These are phyloP conservation scores for Cicer pinnatifidum DNA, from an alignment of 306 rosid genomes.

Conservation along the genomic window DNA sequence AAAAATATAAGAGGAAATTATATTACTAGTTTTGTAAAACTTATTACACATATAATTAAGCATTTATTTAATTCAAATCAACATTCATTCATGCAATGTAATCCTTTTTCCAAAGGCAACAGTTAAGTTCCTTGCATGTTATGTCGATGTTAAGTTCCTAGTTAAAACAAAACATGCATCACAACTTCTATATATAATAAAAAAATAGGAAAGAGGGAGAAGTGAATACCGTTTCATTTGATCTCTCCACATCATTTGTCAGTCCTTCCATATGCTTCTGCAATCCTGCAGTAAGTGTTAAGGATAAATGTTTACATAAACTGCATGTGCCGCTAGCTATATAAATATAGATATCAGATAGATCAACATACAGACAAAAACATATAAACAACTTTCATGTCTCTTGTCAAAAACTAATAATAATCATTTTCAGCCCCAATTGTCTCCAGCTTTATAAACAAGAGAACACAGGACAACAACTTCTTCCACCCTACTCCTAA, in stretches of 20 bases:
- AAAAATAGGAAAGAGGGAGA: slow-evolving; percentile 7
- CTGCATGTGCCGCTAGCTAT: background rate
- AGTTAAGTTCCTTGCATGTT: slow-evolving; percentile 4
- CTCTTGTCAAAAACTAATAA: background rate
- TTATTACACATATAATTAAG: background rate
- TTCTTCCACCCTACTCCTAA: slow-evolving; percentile 20
- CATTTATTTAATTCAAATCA: slow-evolving; percentile 13
- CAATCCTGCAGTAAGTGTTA: slow-evolving; percentile 60
- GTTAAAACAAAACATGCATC: background rate
- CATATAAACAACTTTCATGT: background rate
- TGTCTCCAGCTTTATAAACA: slow-evolving; percentile 9
- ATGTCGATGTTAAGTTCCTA: no score
- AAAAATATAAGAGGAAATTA: slow-evolving; percentile 1
- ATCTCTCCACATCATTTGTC: slow-evolving; percentile 89
- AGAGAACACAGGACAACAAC: slow-evolving; percentile 10
- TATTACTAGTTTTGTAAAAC: slow-evolving; percentile 4
- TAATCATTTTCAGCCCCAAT: background rate
- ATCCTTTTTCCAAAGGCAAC: background rate
- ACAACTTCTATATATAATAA: slow-evolving; percentile 12
- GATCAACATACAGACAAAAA: background rate
- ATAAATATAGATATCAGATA: background rate
- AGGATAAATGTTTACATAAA: slow-evolving; percentile 19
- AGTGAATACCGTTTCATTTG: slow-evolving; percentile 76
- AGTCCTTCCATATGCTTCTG: slow-evolving; percentile 82
- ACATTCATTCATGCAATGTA: background rate